phyloP scores from a whole-genome alignment of 352 stramenopile species.

The Phytopythium ostracodes region DNA sequence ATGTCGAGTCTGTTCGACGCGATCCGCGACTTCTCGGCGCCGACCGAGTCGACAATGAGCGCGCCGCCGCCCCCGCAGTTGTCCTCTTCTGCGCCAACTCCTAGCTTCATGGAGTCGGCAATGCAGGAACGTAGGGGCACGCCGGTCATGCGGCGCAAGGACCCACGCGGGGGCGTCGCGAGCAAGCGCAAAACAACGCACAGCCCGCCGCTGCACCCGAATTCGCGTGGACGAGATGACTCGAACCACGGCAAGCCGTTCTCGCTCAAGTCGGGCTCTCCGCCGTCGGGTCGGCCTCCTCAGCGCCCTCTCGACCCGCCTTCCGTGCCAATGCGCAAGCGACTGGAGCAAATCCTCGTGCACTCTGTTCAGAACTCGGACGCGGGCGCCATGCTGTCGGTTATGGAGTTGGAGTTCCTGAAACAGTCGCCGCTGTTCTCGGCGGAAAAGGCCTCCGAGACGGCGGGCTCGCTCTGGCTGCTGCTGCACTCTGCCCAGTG shows the following conservation, averaged over 20 bases:
- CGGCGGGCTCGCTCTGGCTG: conserved; percentile 66
- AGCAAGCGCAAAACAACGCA: conserved; percentile 15
- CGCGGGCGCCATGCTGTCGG: conserved; percentile 38
- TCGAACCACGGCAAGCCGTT: conserved; percentile 11
- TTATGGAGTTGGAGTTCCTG: conserved; percentile 45
- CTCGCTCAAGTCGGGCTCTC: conserved; percentile 27
- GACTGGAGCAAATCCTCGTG: conserved; percentile 39
- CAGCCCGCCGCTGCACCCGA: conserved; percentile 17
- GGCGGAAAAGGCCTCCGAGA: conserved; percentile 43
- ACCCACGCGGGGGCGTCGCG: not conserved
- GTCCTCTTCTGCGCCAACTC: not conserved
- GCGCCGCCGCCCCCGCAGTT: not conserved
- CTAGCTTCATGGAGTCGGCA: conserved; percentile 10
- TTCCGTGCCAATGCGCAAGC: conserved; percentile 31
- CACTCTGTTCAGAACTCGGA: conserved; percentile 41
- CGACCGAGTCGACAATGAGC: not conserved
- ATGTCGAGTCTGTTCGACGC: conserved; percentile 59
- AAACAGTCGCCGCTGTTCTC: conserved; percentile 53
- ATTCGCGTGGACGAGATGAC: conserved; percentile 2
- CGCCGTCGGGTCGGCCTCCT: conserved; percentile 9
- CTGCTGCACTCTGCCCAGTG: conserved; percentile 50
- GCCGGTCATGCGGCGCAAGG: conserved; percentile 7
- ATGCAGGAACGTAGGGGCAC: conserved; percentile 1
- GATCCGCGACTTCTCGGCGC: conserved; percentile 51
- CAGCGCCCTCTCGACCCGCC: conserved; percentile 19